Conservation (phyloP, 2,329 filamentous ascomycete genomes). For the Coniochaeta ligniaria region DNA sequence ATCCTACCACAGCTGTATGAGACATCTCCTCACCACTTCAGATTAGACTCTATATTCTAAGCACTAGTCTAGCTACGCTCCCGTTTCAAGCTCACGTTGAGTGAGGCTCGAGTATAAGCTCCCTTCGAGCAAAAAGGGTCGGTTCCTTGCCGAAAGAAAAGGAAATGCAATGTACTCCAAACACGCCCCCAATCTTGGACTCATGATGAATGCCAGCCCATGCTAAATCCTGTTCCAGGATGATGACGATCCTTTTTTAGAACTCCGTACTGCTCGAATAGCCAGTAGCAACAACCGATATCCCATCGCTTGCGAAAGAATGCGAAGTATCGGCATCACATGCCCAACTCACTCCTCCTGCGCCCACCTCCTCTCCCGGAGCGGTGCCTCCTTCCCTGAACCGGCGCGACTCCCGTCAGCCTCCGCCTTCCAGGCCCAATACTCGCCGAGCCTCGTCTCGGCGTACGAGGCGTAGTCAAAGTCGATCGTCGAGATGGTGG, state of each 20-base stretch:
- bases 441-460: slow-evolving; percentile 78
- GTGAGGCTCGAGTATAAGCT: neutral
- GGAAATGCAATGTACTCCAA: neutral
- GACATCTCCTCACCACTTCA: neutral
- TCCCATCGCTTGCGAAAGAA: neutral
- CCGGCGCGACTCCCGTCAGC: slow-evolving; percentile 51
- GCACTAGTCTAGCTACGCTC: neutral
- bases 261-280: neutral
- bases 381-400: slow-evolving; percentile 52
- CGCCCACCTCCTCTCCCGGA: slow-evolving; percentile 78
- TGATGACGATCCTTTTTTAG: neutral
- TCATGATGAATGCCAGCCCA: slow-evolving; percentile 4
- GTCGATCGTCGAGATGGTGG: slow-evolving; percentile 87
- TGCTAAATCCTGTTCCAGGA: neutral
- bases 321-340: neutral
- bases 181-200: neutral
- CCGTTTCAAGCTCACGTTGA: slow-evolving; percentile 1
- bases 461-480: slow-evolving; percentile 95
- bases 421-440: slow-evolving; percentile 85
- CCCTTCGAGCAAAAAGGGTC: neutral
- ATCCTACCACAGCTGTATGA: neutral
- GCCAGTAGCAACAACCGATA: neutral
- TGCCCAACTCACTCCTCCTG: slow-evolving; percentile 29
- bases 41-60: neutral
- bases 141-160: neutral